Conservation (phyloP, 2,329 filamentous ascomycete genomes). For the Trichophyton rubrum region DNA sequence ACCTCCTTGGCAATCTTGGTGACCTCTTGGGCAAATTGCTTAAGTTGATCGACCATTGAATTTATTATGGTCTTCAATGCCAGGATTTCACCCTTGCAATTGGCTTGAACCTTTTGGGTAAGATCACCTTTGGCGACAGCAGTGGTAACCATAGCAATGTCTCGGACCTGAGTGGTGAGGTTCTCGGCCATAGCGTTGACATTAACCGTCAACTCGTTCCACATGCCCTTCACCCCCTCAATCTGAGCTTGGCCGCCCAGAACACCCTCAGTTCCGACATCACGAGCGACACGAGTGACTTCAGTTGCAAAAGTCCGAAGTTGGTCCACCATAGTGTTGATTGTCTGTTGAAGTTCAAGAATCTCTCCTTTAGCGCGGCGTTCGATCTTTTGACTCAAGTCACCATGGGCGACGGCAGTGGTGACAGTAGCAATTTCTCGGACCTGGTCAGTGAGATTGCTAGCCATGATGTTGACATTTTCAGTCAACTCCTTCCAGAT, state of each 20-base stretch:
- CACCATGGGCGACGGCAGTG: slow-evolving; percentile 69
- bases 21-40: slow-evolving; percentile 93
- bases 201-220: slow-evolving; percentile 76
- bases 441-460: slow-evolving; percentile 71
- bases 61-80: slow-evolving; percentile 98
- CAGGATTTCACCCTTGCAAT: slow-evolving; percentile 80
- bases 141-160: slow-evolving; percentile 72
- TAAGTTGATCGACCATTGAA: slow-evolving; percentile 95
- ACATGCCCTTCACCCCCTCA: slow-evolving; percentile 74
- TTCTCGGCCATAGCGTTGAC: slow-evolving; percentile 84
- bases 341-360: slow-evolving; percentile 69
- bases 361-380: slow-evolving; percentile 71
- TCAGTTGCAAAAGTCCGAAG: slow-evolving; percentile 71
- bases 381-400: slow-evolving; percentile 74
- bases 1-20: slow-evolving; percentile 94
- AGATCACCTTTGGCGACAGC: slow-evolving; percentile 71
- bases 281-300: slow-evolving; percentile 68
- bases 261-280: slow-evolving; percentile 74
- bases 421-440: slow-evolving; percentile 76
- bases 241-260: slow-evolving; percentile 73
- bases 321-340: slow-evolving; percentile 84
- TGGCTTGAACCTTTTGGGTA: slow-evolving; percentile 91
- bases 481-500: slow-evolving; percentile 96
- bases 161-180: slow-evolving; percentile 76
- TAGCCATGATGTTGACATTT: slow-evolving; percentile 76